These are phyloP conservation scores for Neurospora sublineolata DNA, from an alignment of 495 filamentous ascomycete genomes.

Conservation along the genomic window DNA sequence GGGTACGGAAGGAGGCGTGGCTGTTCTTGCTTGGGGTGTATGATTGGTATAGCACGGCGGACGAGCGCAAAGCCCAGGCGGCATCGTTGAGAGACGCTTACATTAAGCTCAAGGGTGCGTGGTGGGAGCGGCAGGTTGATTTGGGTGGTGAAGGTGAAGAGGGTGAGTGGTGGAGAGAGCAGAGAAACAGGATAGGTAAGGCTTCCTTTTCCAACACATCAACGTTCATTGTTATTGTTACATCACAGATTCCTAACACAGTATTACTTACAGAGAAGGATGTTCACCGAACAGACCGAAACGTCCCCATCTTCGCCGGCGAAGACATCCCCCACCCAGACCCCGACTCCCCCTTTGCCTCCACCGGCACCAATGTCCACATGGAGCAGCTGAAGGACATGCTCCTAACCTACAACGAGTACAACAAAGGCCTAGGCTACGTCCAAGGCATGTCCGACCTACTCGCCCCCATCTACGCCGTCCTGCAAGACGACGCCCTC, in stretches of 20 bases:
- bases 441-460: constrained; percentile 99
- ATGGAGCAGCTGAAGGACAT: constrained; percentile 98
- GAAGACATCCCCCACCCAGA: constrained; percentile 98
- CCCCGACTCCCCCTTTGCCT: constrained; percentile 87
- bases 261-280: constrained; percentile 71
- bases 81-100: constrained; percentile 88
- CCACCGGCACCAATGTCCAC: constrained; percentile 88
- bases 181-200: constrained; percentile 84
- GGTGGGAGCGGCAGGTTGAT: constrained; percentile 92
- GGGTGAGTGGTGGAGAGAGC: constrained; percentile 92
- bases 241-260: constrained; percentile 8
- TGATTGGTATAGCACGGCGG: constrained; percentile 73
- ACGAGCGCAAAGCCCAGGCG: constrained; percentile 68
- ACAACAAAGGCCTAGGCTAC: constrained; percentile 85
- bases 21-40: constrained; percentile 85
- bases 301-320: constrained; percentile 82
- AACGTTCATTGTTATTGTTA: neutral
- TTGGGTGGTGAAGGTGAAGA: constrained; percentile 62
- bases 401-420: constrained; percentile 96
- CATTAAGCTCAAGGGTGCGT: constrained; percentile 81
- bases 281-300: constrained; percentile 91
- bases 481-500: constrained; percentile 35
- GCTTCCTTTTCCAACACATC: neutral
- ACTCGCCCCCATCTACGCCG: constrained; percentile 62
- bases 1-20: constrained; percentile 93